These are phyloP conservation scores for Crucihimalaya himalaica DNA, from an alignment of 345 rosid species.

Conservation along the genomic window DNA sequence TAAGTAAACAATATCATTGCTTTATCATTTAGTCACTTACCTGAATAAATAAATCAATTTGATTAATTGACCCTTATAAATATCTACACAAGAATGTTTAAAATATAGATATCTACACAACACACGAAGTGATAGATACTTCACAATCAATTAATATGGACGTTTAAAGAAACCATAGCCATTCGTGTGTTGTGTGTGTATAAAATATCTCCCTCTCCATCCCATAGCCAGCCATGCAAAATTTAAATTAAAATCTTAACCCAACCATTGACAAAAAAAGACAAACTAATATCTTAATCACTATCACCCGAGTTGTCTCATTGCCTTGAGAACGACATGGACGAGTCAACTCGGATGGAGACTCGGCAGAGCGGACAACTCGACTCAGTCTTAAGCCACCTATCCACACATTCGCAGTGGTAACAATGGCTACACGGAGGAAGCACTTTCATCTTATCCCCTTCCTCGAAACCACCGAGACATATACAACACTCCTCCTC, in stretches of 20 bases:
- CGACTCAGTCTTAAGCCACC: constrained; percentile 63
- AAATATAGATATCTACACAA: constrained; percentile 14
- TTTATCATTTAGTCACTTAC: neutral
- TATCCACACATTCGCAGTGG: constrained; percentile 70
- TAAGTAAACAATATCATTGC: too few relatives aligned
- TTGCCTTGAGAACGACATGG: neutral
- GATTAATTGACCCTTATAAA: neutral
- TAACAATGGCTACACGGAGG: constrained; percentile 63
- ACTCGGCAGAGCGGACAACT: constrained; percentile 78
- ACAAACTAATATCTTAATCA: constrained; percentile 27
- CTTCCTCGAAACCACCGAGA: constrained; percentile 65
- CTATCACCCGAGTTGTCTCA: constrained; percentile 21
- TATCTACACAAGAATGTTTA: neutral
- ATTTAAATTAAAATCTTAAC: neutral
- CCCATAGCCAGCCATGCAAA: neutral
- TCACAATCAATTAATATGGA: constrained; percentile 7
- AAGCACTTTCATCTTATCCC: constrained; percentile 67
- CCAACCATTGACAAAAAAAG: constrained; percentile 3
- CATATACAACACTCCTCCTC: constrained; percentile 68
- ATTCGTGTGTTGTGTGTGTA: constrained; percentile 9
- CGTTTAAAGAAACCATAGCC: constrained; percentile 5
- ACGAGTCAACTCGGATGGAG: constrained; percentile 38
- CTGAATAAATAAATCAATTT: neutral
- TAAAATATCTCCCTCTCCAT: neutral
- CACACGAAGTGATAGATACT: neutral